Conservation (phyloP, 73 alveolate species). For the Breviolum minutum region DNA sequence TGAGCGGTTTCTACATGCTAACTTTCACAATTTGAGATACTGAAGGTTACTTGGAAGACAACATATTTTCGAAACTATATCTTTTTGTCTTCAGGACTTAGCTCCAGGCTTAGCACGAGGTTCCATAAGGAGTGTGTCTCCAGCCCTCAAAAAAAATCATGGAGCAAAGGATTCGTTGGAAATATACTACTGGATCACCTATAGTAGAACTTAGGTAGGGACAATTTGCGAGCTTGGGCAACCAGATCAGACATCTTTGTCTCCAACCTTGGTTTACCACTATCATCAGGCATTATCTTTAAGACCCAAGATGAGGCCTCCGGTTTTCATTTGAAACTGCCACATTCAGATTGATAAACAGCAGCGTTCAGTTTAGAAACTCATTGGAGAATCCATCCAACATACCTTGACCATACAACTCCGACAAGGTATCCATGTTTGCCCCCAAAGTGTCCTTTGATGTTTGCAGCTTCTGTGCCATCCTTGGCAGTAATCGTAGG, state of each 20-base stretch:
- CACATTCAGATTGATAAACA: not conserved
- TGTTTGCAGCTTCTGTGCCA: not conserved
- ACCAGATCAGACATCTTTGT: not conserved
- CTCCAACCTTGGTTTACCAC: not conserved
- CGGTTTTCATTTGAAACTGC: too few species aligned
- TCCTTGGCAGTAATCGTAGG: not conserved
- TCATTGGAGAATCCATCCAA: not conserved
- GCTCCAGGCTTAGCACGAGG: not conserved
- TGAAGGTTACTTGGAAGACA: too few species aligned
- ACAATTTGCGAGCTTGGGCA: not conserved
- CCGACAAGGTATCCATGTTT: not conserved
- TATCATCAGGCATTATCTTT: too few species aligned
- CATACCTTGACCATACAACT: not conserved
- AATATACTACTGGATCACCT: not conserved
- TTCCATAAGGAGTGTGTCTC: not conserved
- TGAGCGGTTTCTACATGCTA: not conserved
- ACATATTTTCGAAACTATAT: not conserved
- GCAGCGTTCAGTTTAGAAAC: not conserved
- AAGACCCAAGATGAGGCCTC: too few species aligned
- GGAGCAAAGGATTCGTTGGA: not conserved
- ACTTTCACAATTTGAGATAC: not conserved
- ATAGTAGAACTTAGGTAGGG: not conserved
- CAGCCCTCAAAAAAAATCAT: not conserved
- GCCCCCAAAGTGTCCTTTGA: not conserved
- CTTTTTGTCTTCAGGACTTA: not conserved